Evolutionary conservation across 371 early-diverging fungal species (phyloP).

Genomic region (Sporodiniella umbellata): DNA sequence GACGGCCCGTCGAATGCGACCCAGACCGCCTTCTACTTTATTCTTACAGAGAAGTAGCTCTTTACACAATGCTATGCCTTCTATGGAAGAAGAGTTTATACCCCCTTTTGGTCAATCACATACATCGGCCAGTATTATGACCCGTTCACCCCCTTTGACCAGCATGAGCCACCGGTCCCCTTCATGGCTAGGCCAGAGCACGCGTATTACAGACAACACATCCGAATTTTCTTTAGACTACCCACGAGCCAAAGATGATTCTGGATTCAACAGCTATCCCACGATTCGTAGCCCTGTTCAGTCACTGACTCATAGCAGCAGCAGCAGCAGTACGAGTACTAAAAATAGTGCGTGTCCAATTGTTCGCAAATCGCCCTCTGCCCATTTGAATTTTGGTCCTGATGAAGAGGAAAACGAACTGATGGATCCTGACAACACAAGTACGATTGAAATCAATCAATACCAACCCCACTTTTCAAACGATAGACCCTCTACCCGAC

Average conservation of each 20-base stretch:
- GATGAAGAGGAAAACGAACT: conserved; percentile 43
- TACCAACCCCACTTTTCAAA: neutral
- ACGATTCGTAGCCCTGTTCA: neutral
- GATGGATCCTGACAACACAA: conserved; percentile 41
- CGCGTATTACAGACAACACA: neutral
- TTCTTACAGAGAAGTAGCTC: conserved; percentile 13
- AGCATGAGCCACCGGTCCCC: neutral
- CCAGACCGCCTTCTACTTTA: conserved; percentile 59
- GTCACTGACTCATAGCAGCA: conserved; percentile 10
- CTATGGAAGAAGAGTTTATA: neutral
- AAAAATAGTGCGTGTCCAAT: no score
- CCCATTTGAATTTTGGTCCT: conserved; percentile 8
- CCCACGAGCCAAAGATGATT: conserved; percentile 13
- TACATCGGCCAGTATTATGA: neutral
- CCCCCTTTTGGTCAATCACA: neutral
- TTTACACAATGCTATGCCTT: neutral
- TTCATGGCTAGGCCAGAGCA: neutral
- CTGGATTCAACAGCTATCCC: conserved; percentile 19
- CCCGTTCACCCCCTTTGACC: neutral
- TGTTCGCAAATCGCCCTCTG: neutral
- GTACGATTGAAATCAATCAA: conserved; percentile 11
- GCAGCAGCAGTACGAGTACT: conserved; percentile 1
- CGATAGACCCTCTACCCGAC: neutral
- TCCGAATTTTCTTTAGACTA: conserved; percentile 8
- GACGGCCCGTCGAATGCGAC: conserved; percentile 58